Percentiles rank a stretch among this genome's conserved stretches.
phyloP scores from a whole-genome alignment of 768 basidiomycete species.

The Naganishia randhawae region DNA sequence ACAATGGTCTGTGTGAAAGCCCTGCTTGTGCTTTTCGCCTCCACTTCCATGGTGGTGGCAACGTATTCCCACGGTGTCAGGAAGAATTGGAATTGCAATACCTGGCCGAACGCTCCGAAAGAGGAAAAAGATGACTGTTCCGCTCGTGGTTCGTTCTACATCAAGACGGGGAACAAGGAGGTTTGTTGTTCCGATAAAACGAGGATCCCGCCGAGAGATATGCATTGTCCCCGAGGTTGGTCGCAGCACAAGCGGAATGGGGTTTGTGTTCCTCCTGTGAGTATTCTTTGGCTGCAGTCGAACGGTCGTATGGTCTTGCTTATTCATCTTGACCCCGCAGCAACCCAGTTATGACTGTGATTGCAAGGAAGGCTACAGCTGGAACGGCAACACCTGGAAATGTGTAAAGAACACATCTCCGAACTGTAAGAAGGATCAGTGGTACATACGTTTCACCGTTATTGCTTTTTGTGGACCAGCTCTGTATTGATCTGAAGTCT shows the following conservation, averaged over 20 bases:
- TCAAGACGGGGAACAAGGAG: constrained; percentile 13
- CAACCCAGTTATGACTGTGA: constrained; percentile 33
- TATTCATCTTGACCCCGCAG: neutral
- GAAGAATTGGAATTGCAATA: constrained; percentile 28
- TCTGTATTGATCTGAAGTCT: neutral
- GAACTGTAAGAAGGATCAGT: constrained; percentile 30
- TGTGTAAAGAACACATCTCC: constrained; percentile 32
- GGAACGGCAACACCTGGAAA: constrained; percentile 17
- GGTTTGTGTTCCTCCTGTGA: constrained; percentile 24
- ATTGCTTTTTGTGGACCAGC: neutral
- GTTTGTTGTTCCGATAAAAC: constrained; percentile 35
- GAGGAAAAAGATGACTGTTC: constrained; percentile 33
- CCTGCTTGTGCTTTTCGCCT: constrained; percentile 17
- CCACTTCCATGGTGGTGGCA: constrained; percentile 10
- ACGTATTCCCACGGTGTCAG: constrained; percentile 15
- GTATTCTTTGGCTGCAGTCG: neutral
- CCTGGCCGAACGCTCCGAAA: constrained; percentile 23
- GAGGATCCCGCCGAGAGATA: constrained; percentile 19
- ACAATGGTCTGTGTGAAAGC: neutral
- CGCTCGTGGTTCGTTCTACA: constrained; percentile 29
- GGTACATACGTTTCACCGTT: constrained; percentile 27
- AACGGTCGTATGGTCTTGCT: constrained; percentile 21
- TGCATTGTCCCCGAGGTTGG: constrained; percentile 17
- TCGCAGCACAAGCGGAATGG: constrained; percentile 19
- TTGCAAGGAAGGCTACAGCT: constrained; percentile 39